Base-by-base conservation (phyloP, 495 filamentous ascomycete species). In the Cercophora newfieldiana region DNA sequence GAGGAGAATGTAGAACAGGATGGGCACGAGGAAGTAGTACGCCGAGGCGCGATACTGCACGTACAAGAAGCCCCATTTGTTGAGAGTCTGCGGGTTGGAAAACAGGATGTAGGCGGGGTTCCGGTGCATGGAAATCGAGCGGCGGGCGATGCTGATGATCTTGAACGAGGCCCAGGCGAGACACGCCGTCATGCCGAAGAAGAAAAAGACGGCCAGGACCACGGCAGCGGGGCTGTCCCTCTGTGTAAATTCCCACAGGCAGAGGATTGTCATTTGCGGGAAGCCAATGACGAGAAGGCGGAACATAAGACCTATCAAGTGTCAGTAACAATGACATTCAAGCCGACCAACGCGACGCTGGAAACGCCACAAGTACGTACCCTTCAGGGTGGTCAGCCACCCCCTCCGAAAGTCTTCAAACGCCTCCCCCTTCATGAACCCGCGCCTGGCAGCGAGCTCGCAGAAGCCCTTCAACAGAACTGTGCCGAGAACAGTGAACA, bases 1-100 rank as follows among this genome's bases (percentile, higher is more conserved):
- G 76, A 96, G 63, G 14, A 97, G 72, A 22, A 90, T 86, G 74
- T 98, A 97, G 33, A 81, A 72, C 28, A 99, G 84, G 51, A 90
- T 77, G 0, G 94, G 94, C 19, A 96, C 86, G 72, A 99, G 91
- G 77, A 96, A 99, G 83, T 96, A 99, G 82, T 99, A 99, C 21
- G 93, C 91, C 0, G 94, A 95, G 19, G 95, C 94, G 61, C 94
- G 89, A 83, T 97, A 98, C 77, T 99, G 95, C 59, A 99, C 92
- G 76, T 99, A 99, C 51, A 99, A 83, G 81, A 98, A 99, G 25
- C 95, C 95, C 95, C 94, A 97, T 81, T 97, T 96, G 86, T 99
- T 97, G 66, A 99, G 82, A 37, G 91, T 88, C 62, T 91, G 85
- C 16, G 94, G 94, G 72, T 99, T 95, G 18, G 95, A 97, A 82